These are phyloP conservation scores for Coprinopsis marcescibilis DNA, from an alignment of 768 basidiomycete species.

Conservation along the genomic window DNA sequence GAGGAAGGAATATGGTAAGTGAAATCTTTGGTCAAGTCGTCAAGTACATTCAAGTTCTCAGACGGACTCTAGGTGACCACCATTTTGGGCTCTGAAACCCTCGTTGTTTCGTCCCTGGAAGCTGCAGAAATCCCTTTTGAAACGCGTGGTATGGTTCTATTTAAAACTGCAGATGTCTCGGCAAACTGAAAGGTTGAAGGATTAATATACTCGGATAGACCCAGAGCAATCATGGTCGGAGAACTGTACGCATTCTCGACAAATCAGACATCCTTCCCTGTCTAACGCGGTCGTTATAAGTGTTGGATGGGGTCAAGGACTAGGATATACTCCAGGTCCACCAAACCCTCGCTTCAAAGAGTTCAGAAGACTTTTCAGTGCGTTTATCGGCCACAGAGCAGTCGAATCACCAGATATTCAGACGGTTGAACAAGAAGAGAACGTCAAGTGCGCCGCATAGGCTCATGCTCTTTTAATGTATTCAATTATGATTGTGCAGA, in stretches of 20 bases:
- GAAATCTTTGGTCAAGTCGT: not conserved
- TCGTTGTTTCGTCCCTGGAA: constrained; percentile 21
- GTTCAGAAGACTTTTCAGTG: constrained; percentile 27
- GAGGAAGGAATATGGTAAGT: constrained; percentile 8
- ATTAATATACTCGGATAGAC: constrained; percentile 11
- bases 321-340: constrained; percentile 28
- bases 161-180: not conserved
- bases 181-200: constrained; percentile 16
- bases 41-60: not conserved
- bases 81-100: constrained; percentile 20
- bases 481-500: constrained; percentile 3
- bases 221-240: constrained; percentile 9
- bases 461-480: not conserved
- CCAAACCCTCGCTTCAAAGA: constrained; percentile 28
- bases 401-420: constrained; percentile 15
- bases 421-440: constrained; percentile 15
- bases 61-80: constrained; percentile 24
- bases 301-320: constrained; percentile 28
- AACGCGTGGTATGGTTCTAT: constrained; percentile 15
- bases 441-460: constrained; percentile 6
- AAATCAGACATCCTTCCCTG: constrained; percentile 24
- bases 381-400: constrained; percentile 26
- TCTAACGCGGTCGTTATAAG: constrained; percentile 27
- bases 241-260: constrained; percentile 19
- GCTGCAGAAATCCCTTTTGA: constrained; percentile 24